phyloP scores from a whole-genome alignment of 2,329 filamentous ascomycete genomes.

The Colletotrichum scovillei region DNA sequence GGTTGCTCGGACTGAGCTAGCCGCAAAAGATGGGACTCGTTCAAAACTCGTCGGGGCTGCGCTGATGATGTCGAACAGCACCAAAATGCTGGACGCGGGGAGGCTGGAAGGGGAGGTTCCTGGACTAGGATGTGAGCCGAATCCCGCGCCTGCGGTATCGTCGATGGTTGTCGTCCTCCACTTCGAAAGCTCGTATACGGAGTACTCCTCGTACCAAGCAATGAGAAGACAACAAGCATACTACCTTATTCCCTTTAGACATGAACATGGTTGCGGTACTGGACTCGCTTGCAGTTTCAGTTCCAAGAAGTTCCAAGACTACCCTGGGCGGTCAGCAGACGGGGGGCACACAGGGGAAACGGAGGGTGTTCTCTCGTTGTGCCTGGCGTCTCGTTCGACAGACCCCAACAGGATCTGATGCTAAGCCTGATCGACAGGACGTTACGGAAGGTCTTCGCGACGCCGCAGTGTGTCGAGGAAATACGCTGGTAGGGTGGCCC shows the following conservation, averaged over 20 bases:
- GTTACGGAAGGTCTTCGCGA: constrained; percentile 31
- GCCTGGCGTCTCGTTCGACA: not conserved
- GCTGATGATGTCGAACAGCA: constrained; percentile 3
- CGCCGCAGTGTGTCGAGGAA: not conserved
- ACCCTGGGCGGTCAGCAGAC: not conserved
- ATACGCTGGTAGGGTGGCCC: not conserved
- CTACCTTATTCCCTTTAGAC: constrained; percentile 17
- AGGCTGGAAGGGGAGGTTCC: not conserved
- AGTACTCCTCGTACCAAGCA: too few relatives aligned
- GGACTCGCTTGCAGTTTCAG: constrained; percentile 33
- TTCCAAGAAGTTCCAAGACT: constrained; percentile 15
- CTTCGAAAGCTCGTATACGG: too few relatives aligned
- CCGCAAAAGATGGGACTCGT: constrained; percentile 21
- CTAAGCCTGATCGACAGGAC: constrained; percentile 25
- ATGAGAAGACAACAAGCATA: constrained; percentile 10
- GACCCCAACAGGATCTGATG: constrained; percentile 23
- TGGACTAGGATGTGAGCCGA: constrained; percentile 16
- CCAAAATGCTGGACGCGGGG: constrained; percentile 2
- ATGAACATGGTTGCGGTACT: not conserved
- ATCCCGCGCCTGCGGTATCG: not conserved
- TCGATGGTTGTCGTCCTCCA: not conserved
- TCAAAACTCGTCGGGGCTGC: constrained; percentile 4
- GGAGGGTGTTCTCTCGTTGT: not conserved
- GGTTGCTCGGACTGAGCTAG: constrained; percentile 25
- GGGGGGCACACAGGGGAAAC: not conserved